Conservation (phyloP, 805 yeast species). For the Sugiyamaella americana region DNA sequence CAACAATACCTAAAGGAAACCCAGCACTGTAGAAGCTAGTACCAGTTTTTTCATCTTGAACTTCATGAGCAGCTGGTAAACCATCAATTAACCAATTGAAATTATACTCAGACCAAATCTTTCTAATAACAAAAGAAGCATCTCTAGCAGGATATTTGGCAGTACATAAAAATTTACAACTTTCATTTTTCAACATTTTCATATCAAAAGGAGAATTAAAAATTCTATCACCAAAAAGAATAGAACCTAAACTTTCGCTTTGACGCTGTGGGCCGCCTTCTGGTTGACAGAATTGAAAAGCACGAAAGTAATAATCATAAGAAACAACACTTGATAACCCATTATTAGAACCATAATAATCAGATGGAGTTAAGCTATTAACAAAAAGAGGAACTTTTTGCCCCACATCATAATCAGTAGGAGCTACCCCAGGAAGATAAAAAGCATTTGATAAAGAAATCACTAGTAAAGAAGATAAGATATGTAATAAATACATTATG, state of each 20-base stretch:
- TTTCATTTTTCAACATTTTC: slow-evolving; percentile 64
- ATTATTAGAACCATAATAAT: slow-evolving; percentile 31
- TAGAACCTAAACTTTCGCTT: slow-evolving; percentile 85
- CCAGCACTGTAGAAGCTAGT: slow-evolving; percentile 71
- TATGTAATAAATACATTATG: background rate
- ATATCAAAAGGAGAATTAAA: slow-evolving; percentile 86
- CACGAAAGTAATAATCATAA: slow-evolving; percentile 61
- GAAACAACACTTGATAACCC: slow-evolving; percentile 30
- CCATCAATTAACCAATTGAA: slow-evolving; percentile 96
- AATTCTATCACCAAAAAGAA: slow-evolving; percentile 92
- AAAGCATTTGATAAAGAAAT: too few species aligned
- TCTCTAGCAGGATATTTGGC: slow-evolving; percentile 55
- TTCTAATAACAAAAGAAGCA: slow-evolving; percentile 66
- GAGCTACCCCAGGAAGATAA: slow-evolving; percentile 94
- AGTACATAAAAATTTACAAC: slow-evolving; percentile 65
- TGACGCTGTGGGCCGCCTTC: slow-evolving; percentile 57
- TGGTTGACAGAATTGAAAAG: slow-evolving; percentile 81
- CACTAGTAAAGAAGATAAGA: slow-evolving; percentile 19
- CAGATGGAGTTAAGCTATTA: slow-evolving; percentile 83
- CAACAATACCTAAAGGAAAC: slow-evolving; percentile 65
- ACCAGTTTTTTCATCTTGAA: slow-evolving; percentile 48
- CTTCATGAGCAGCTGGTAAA: slow-evolving; percentile 73
- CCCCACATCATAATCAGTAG: slow-evolving; percentile 73
- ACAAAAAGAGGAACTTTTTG: slow-evolving; percentile 75
- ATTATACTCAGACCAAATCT: slow-evolving; percentile 74